A percentile compares a stretch with the other conserved stretches of the same genome.
Evolutionary conservation across 2,329 filamentous ascomycete genomes (phyloP).

Genomic region (Colletotrichum australisinense): DNA sequence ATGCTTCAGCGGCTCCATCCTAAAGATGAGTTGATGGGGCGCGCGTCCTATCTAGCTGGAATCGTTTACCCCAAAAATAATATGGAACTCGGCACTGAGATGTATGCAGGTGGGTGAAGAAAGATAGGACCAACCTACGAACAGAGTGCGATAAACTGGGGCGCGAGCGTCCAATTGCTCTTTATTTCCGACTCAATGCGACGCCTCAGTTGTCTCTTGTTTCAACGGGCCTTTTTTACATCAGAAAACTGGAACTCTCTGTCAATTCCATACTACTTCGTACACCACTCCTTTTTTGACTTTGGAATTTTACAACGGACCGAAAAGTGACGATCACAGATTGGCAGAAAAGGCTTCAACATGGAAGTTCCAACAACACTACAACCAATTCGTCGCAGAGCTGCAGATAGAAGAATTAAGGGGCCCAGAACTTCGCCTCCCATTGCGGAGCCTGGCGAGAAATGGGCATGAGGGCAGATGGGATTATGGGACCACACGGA

Average conservation of each 20-base stretch:
- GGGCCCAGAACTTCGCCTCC: conserved; percentile 9
- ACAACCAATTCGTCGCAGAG: not conserved
- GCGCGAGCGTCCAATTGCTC: not conserved
- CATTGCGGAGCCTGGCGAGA: conserved; percentile 1
- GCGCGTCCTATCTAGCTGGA: conserved; percentile 2
- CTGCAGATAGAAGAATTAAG: not conserved
- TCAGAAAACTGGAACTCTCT: not conserved
- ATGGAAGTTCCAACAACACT: not conserved
- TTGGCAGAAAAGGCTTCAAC: not conserved
- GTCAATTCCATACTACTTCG: not conserved
- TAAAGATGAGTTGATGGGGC: not conserved
- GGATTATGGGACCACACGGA: conserved; percentile 2
- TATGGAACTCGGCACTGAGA: conserved; percentile 27
- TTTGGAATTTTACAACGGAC: not conserved
- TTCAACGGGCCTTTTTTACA: not conserved
- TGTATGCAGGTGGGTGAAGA: not conserved
- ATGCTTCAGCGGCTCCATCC: not conserved
- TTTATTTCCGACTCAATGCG: not conserved
- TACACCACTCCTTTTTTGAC: not conserved
- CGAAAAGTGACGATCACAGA: not conserved
- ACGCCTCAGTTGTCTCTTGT: not conserved
- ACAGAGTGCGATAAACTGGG: conserved; percentile 8
- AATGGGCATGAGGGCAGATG: conserved; percentile 6
- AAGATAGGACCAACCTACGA: not conserved
- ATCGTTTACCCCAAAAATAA: not conserved